These are phyloP conservation scores for Dujonia santamariae DNA, from an alignment of 1,139 yeast genomes.

Conservation along the genomic window DNA sequence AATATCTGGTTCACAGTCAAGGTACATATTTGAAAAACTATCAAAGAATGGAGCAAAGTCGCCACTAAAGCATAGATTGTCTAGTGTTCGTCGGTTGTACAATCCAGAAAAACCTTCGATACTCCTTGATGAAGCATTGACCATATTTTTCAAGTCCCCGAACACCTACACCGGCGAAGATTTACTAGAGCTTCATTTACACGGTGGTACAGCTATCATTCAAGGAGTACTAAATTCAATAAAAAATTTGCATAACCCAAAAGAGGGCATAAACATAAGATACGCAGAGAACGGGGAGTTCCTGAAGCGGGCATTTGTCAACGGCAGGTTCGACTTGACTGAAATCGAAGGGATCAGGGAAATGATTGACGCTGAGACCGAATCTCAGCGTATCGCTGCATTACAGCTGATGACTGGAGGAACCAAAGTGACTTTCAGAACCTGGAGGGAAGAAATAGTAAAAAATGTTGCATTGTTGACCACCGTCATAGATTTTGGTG, in stretches of 20 bases:
- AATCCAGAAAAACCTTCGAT: slow-evolving; percentile 28
- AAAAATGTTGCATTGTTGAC: slow-evolving; percentile 71
- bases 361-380: slow-evolving; percentile 92
- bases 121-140: slow-evolving; percentile 73
- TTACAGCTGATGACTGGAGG: slow-evolving; percentile 70
- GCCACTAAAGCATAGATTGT: slow-evolving; percentile 48
- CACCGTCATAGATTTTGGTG: slow-evolving; percentile 95
- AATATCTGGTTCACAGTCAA: slow-evolving; percentile 69
- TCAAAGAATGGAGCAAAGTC: slow-evolving; percentile 28
- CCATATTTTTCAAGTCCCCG: slow-evolving; percentile 69
- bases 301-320: slow-evolving; percentile 74
- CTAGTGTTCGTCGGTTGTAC: slow-evolving; percentile 55
- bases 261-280: slow-evolving; percentile 46
- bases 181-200: slow-evolving; percentile 78
- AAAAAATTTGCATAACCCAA: slow-evolving; percentile 44
- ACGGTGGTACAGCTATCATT: slow-evolving; percentile 90
- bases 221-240: slow-evolving; percentile 66
- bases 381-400: slow-evolving; percentile 76
- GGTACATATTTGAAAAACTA: slow-evolving; percentile 42
- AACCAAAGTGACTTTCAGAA: slow-evolving; percentile 48
- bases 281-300: slow-evolving; percentile 95
- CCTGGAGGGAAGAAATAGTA: slow-evolving; percentile 70
- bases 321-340: slow-evolving; percentile 68
- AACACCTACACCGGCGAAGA: slow-evolving; percentile 95
- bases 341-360: slow-evolving; percentile 90